phyloP scores from a whole-genome alignment of 2,329 filamentous ascomycete genomes.

The Pseudocercospora musae region DNA sequence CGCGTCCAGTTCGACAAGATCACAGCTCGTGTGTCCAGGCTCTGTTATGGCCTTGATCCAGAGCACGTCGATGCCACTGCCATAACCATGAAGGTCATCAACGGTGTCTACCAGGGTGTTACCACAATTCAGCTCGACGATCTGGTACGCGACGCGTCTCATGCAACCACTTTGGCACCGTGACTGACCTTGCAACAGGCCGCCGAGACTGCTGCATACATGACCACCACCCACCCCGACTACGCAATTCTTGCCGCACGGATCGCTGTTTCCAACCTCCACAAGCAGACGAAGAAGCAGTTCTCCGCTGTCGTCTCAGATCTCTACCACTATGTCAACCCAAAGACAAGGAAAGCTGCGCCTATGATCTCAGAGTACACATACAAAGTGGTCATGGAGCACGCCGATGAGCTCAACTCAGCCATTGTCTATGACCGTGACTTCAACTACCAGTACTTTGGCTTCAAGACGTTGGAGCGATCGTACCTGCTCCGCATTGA shows the following conservation, averaged over 20 bases:
- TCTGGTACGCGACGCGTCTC: slow-evolving; percentile 62
- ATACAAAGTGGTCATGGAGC: slow-evolving; percentile 90
- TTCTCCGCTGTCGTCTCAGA: slow-evolving; percentile 95
- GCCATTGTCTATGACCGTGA: slow-evolving; percentile 99
- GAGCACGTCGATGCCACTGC: slow-evolving; percentile 96
- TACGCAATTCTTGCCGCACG: slow-evolving; percentile 97
- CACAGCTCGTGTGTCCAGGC: slow-evolving; percentile 92
- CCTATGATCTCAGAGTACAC: slow-evolving; percentile 94
- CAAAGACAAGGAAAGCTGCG: slow-evolving; percentile 76
- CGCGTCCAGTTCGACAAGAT: slow-evolving; percentile 99
- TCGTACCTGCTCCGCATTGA: slow-evolving; percentile 95
- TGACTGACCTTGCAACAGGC: slow-evolving; percentile 56
- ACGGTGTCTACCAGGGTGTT: slow-evolving; percentile 97
- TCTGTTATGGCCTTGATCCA: slow-evolving; percentile 95
- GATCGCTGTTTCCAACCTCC: slow-evolving; percentile 97
- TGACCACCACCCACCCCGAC: slow-evolving; percentile 98
- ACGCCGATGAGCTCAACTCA: slow-evolving; percentile 95
- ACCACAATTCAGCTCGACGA: slow-evolving; percentile 96
- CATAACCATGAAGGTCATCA: slow-evolving; percentile 99
- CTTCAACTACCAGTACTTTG: slow-evolving; percentile 99
- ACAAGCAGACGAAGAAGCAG: slow-evolving; percentile 99
- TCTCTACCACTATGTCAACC: slow-evolving; percentile 93
- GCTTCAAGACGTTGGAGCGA: slow-evolving; percentile 97
- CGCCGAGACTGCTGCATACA: slow-evolving; percentile 97
- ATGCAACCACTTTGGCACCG: slow-evolving; percentile 5